Evolutionary conservation across 2,329 filamentous ascomycete genomes (phyloP).

Genomic region (Hymenoscyphus albidus): DNA sequence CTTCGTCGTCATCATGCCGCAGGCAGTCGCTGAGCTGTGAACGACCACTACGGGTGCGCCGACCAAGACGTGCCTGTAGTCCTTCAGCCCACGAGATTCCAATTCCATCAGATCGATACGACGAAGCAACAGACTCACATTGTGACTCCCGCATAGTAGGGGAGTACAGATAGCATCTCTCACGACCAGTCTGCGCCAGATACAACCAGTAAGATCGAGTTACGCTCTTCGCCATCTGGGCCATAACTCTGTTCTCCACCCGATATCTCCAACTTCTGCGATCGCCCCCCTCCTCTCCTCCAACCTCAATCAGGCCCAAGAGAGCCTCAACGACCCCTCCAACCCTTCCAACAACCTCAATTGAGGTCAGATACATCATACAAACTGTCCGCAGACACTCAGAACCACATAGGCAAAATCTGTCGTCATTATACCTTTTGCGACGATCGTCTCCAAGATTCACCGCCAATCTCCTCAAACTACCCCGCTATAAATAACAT

Average conservation of each 20-base stretch:
- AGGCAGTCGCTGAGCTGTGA: slow-evolving; percentile 89
- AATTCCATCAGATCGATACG: slow-evolving; percentile 60
- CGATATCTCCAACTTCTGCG: background rate
- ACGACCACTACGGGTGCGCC: slow-evolving; percentile 71
- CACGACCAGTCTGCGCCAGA: slow-evolving; percentile 15
- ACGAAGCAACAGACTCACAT: slow-evolving; percentile 62
- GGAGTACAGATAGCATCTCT: slow-evolving; percentile 32
- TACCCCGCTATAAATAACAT: slow-evolving; percentile 7
- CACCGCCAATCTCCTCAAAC: slow-evolving; percentile 20
- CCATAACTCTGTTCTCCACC: slow-evolving; percentile 27
- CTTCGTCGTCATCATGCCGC: slow-evolving; percentile 74
- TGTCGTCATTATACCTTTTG: background rate
- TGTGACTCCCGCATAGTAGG: slow-evolving; percentile 27
- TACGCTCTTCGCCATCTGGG: slow-evolving; percentile 23
- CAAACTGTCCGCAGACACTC: slow-evolving; percentile 6
- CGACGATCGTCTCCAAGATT: slow-evolving; percentile 4
- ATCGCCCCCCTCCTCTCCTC: slow-evolving; percentile 10
- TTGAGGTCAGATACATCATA: slow-evolving; percentile 10
- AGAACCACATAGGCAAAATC: slow-evolving; percentile 7
- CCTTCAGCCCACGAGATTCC: slow-evolving; percentile 72
- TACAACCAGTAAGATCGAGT: slow-evolving; percentile 18
- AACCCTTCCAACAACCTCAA: slow-evolving; percentile 20
- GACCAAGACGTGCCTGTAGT: slow-evolving; percentile 63
- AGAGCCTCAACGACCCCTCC: slow-evolving; percentile 12
- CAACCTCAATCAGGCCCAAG: slow-evolving; percentile 12